Percentiles rank a stretch among this genome's conserved stretches.
Conservation (phyloP, 2,329 filamentous ascomycete species). For the Penicillium sp. region DNA sequence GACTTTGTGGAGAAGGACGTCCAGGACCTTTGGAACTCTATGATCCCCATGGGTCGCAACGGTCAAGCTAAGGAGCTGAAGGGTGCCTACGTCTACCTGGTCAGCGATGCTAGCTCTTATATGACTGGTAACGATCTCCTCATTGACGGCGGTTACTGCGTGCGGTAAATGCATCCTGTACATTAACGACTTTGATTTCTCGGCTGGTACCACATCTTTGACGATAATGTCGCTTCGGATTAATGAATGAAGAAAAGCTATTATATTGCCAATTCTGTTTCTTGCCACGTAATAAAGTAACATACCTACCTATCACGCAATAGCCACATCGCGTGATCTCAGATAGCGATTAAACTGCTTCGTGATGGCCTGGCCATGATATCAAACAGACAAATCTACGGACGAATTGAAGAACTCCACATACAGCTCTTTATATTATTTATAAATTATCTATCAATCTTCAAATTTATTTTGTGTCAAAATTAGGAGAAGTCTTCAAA, state of each 20-base stretch:
- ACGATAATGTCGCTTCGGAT: background rate
- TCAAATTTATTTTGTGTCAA: background rate
- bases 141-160: constrained; percentile 53
- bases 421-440: no score
- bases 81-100: constrained; percentile 56
- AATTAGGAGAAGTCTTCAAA: no score
- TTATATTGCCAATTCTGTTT: background rate
- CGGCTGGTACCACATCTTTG: background rate
- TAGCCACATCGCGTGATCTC: no score
- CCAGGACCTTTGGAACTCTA: constrained; percentile 59
- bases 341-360: no score
- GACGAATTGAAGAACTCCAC: no score
- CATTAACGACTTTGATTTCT: constrained; percentile 2
- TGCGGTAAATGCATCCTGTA: constrained; percentile 33
- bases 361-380: no score
- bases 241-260: constrained; percentile 1
- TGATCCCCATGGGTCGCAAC: constrained; percentile 63
- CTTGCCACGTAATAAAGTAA: background rate
- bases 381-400: no score
- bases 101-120: constrained; percentile 51
- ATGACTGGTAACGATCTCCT: constrained; percentile 51
- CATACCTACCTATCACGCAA: background rate
- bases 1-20: constrained; percentile 63
- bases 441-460: background rate
- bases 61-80: constrained; percentile 67